Evolutionary conservation across 352 stramenopile species (phyloP).

Genomic region (Phytopythium montanum): DNA sequence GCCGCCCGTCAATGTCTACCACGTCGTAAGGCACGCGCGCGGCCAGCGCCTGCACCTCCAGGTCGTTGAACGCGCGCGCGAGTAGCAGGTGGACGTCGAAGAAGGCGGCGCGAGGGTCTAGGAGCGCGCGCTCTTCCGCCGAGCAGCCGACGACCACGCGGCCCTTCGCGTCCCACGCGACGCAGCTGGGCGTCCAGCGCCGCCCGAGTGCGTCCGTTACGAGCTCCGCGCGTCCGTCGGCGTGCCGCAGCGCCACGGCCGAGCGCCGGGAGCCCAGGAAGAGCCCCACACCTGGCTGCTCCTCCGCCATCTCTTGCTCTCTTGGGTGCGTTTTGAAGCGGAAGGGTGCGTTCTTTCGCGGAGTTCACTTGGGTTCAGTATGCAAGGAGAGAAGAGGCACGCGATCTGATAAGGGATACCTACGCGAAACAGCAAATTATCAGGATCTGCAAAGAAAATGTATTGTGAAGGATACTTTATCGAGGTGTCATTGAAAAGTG

Average conservation of each 20-base stretch:
- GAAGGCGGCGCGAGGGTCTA: conserved; percentile 1
- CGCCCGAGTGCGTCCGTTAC: conserved; percentile 1
- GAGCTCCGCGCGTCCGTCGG: background rate
- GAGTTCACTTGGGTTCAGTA: background rate
- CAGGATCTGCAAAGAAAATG: background rate
- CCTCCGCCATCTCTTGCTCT: background rate
- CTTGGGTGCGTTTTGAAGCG: background rate
- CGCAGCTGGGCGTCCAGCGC: conserved; percentile 7
- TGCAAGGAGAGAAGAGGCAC: background rate
- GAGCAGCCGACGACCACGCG: conserved; percentile 2
- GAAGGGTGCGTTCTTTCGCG: conserved; percentile 1
- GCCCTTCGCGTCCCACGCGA: conserved; percentile 7
- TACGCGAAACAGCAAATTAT: background rate
- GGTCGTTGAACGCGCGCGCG: conserved; percentile 5
- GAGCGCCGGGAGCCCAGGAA: conserved; percentile 3
- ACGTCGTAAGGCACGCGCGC: conserved; percentile 6
- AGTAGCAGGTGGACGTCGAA: conserved; percentile 7
- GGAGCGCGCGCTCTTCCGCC: background rate
- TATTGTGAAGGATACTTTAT: background rate
- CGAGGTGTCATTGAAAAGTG: no score
- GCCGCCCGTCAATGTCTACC: conserved; percentile 7
- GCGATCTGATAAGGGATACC: background rate
- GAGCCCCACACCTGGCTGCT: background rate
- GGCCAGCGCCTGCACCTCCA: conserved; percentile 6
- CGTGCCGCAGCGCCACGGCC: conserved; percentile 1